Evolutionary conservation across 2,329 filamentous ascomycete species (phyloP).

Genomic region (Nemania bipapillata): DNA sequence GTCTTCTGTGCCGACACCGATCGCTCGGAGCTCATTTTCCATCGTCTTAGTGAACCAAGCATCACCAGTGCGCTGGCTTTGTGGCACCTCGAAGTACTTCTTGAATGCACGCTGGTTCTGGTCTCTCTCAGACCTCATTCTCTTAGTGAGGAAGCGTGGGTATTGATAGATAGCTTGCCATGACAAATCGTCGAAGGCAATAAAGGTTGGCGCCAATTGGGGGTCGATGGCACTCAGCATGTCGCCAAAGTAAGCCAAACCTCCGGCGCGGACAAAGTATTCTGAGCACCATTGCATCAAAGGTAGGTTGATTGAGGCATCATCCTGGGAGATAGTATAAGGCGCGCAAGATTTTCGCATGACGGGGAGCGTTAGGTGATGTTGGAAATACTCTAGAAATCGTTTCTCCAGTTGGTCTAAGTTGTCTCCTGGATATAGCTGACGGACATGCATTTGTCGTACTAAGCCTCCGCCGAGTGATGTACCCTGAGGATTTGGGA

Average conservation of each 20-base stretch:
- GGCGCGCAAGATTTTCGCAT: too few relatives aligned
- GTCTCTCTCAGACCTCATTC: background rate
- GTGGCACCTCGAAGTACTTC: background rate
- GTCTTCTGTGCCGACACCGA: background rate
- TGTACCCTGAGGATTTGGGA: background rate
- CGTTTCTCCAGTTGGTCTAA: background rate
- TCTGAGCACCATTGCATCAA: conserved; percentile 5
- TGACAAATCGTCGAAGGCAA: background rate
- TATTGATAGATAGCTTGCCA: conserved; percentile 7
- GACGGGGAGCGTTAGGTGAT: background rate
- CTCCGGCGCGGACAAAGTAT: background rate
- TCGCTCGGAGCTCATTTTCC: background rate
- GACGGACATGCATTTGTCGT: background rate
- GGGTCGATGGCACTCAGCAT: background rate
- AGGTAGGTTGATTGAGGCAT: background rate
- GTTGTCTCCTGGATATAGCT: background rate
- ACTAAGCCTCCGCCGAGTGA: background rate
- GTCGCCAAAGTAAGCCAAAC: background rate
- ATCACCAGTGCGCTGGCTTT: background rate
- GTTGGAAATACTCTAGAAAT: background rate
- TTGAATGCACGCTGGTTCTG: background rate
- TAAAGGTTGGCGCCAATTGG: background rate
- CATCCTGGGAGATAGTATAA: background rate
- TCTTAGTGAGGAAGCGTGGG: background rate
- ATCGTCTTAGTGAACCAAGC: background rate